Conservation (phyloP, 345 rosid genomes). For the Eucalyptus sp. region DNA sequence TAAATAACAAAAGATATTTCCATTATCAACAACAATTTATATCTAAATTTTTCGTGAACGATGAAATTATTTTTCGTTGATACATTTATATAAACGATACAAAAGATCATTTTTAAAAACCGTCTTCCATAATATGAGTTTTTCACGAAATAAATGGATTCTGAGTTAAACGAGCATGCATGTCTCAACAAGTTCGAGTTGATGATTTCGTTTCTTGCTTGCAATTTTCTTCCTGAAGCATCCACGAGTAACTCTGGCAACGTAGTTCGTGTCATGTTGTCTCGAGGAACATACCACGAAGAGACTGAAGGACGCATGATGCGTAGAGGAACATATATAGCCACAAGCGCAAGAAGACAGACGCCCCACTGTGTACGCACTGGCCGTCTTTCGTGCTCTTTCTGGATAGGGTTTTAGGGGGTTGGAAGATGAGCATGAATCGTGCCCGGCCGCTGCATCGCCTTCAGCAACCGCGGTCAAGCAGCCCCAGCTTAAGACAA, state of each 20-base stretch:
- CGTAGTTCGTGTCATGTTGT: background rate
- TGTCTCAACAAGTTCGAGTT: background rate
- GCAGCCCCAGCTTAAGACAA: background rate
- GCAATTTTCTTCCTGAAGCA: background rate
- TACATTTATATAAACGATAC: too few species aligned
- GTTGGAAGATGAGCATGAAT: background rate
- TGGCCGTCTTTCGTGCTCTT: background rate
- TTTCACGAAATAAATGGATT: fast-evolving
- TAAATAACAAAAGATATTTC: too few species aligned
- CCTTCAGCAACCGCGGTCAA: background rate
- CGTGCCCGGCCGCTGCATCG: background rate
- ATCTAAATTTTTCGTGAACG: fast-evolving
- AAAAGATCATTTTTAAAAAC: fast-evolving
- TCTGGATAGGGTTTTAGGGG: background rate
- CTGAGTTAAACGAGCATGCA: fast-evolving
- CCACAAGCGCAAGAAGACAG: background rate
- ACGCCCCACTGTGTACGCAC: background rate
- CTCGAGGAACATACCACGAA: background rate
- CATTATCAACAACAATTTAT: too few species aligned
- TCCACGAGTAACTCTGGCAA: background rate
- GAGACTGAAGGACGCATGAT: background rate
- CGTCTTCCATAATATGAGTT: fast-evolving
- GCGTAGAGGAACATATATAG: background rate
- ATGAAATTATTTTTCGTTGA: too few species aligned
- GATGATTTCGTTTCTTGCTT: background rate